phyloP scores from a whole-genome alignment of 805 yeast species.

The Ogataea trehalophila region DNA sequence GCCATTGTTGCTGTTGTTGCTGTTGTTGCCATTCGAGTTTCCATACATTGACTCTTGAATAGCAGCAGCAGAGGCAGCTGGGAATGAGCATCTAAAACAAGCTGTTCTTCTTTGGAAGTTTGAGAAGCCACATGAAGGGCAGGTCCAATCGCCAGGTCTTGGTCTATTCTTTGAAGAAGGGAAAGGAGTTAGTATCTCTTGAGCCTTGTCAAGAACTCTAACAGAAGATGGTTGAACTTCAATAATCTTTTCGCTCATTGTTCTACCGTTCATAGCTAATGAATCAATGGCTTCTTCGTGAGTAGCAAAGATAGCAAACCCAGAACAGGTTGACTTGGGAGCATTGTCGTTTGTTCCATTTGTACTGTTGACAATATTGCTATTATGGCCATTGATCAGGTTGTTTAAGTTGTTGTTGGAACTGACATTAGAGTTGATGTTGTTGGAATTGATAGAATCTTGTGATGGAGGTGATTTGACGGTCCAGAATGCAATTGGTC shows the following conservation, averaged over 20 bases:
- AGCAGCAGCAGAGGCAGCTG: conserved; percentile 69
- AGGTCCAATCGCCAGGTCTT: conserved; percentile 97
- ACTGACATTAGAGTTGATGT: conserved; percentile 1
- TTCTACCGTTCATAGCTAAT: conserved; percentile 72
- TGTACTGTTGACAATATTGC: conserved; percentile 13
- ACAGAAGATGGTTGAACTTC: conserved; percentile 87
- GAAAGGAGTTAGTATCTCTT: conserved; percentile 75
- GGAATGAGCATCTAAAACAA: conserved; percentile 89
- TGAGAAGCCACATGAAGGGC: conserved; percentile 93
- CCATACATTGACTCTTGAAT: conserved; percentile 57
- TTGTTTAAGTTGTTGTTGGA: background rate
- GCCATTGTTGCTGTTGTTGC: conserved; percentile 12
- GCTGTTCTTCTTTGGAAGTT: conserved; percentile 93
- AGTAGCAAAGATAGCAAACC: conserved; percentile 78
- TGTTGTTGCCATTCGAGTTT: conserved; percentile 3
- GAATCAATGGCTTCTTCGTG: conserved; percentile 86
- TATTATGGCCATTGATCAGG: conserved; percentile 6
- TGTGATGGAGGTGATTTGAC: conserved; percentile 48
- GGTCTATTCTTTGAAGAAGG: conserved; percentile 83
- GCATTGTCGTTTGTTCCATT: conserved; percentile 23
- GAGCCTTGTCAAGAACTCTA: conserved; percentile 73
- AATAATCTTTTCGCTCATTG: conserved; percentile 63
- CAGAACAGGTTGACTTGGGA: conserved; percentile 52
- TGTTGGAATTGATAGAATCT: conserved; percentile 4
- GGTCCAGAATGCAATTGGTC: conserved; percentile 89